phyloP scores from a whole-genome alignment of 2,329 filamentous ascomycete species.

The Exophiala sp. region DNA sequence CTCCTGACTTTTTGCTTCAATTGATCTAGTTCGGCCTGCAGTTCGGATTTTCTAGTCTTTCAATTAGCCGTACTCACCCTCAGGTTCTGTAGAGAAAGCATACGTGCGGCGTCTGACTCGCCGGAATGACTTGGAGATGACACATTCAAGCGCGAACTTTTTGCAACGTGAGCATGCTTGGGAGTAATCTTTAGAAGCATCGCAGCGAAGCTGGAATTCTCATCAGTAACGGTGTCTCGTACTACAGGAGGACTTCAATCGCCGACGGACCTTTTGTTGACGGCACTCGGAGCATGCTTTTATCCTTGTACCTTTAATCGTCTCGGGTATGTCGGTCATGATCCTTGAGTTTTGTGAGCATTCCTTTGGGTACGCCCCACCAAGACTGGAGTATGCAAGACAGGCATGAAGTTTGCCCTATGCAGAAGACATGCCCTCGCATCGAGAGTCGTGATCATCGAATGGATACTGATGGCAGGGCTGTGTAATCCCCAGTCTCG shows the following conservation, averaged over 20 bases:
- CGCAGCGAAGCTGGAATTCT: constrained; percentile 12
- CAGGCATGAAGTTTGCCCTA: no score
- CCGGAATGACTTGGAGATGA: constrained; percentile 11
- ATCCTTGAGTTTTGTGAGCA: background rate
- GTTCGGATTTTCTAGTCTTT: constrained; percentile 21
- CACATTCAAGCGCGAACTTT: constrained; percentile 8
- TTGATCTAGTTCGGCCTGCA: constrained; percentile 14
- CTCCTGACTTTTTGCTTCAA: constrained; percentile 3
- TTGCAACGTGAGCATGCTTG: constrained; percentile 16
- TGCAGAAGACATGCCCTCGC: no score
- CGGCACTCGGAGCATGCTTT: constrained; percentile 65
- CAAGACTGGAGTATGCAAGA: no score
- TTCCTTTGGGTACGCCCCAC: no score
- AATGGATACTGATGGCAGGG: no score
- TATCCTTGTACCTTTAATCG: constrained; percentile 10
- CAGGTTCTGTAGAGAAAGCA: background rate
- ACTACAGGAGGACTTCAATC: no score
- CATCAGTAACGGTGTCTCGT: background rate
- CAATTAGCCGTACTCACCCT: background rate
- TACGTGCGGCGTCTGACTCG: constrained; percentile 15
- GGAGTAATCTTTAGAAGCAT: constrained; percentile 12
- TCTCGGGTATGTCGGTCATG: constrained; percentile 5
- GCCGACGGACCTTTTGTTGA: constrained; percentile 58
- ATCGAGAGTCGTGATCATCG: no score
- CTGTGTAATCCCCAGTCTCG: no score